Conservation (phyloP, 441 rosid genomes). For the Populus hybrid region DNA sequence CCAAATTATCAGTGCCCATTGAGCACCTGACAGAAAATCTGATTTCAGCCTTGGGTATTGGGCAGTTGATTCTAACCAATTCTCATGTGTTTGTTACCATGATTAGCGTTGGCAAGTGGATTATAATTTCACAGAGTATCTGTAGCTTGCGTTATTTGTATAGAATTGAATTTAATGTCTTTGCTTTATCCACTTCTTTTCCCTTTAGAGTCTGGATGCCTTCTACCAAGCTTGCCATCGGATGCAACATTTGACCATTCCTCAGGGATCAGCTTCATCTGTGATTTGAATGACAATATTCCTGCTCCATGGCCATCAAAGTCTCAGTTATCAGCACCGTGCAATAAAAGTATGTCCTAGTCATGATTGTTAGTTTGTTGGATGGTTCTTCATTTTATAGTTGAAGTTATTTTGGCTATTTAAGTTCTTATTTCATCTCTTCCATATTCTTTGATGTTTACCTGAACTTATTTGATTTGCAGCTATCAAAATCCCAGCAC, state of each 20-base stretch:
- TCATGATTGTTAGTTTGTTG: neutral
- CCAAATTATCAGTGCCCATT: neutral
- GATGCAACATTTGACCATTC: slow-evolving; percentile 78
- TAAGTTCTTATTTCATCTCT: neutral
- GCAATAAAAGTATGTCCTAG: slow-evolving; percentile 59
- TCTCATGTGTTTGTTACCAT: neutral
- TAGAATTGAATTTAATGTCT: neutral
- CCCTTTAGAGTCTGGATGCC: slow-evolving; percentile 77
- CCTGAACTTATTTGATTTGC: slow-evolving; percentile 16
- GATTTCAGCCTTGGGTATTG: neutral
- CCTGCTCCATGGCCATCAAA: slow-evolving; percentile 96
- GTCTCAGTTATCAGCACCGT: slow-evolving; percentile 47
- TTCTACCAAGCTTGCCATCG: slow-evolving; percentile 91
- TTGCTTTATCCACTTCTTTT: neutral
- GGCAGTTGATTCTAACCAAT: neutral
- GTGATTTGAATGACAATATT: slow-evolving; percentile 94
- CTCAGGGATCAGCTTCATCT: slow-evolving; percentile 83
- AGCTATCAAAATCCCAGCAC: slow-evolving; percentile 84
- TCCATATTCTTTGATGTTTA: neutral
- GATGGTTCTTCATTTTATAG: neutral
- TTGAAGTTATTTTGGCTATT: neutral
- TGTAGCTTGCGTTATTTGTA: neutral
- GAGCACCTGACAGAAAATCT: neutral
- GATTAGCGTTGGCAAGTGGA: neutral
- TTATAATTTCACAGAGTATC: neutral